phyloP scores from a whole-genome alignment of 805 yeast species.

The Yarrowia keelungensis region DNA sequence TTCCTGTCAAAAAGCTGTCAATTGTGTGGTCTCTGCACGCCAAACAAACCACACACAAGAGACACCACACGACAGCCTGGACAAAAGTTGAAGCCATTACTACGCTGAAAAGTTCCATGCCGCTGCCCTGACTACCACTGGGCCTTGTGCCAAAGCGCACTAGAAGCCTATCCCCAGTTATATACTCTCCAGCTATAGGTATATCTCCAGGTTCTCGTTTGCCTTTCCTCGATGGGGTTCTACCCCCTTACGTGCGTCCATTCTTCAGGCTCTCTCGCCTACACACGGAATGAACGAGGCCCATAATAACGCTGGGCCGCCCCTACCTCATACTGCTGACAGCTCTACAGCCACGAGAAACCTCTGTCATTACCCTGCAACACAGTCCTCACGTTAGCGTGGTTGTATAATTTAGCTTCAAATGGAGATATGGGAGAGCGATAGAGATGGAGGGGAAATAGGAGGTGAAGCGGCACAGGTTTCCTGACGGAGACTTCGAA shows the following conservation, averaged over 20 bases:
- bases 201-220: too few relatives aligned
- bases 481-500: neutral
- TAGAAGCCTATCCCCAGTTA: neutral
- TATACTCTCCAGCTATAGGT: too few relatives aligned
- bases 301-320: neutral
- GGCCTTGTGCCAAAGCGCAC: neutral
- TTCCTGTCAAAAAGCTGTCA: too few relatives aligned
- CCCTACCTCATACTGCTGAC: neutral
- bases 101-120: conserved; percentile 8
- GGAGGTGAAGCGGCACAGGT: neutral
- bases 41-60: too few relatives aligned
- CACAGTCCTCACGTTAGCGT: neutral
- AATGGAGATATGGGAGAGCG: neutral
- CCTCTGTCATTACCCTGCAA: conserved; percentile 18
- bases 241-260: too few relatives aligned
- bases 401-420: conserved; percentile 1
- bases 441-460: too few relatives aligned
- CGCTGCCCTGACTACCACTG: conserved; percentile 22
- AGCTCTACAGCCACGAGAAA: neutral
- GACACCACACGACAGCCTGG: neutral
- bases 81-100: neutral
- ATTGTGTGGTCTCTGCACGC: too few relatives aligned
- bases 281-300: neutral
- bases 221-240: too few relatives aligned
- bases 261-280: neutral